These are phyloP conservation scores for Rhizopus delemar DNA, from an alignment of 371 early-diverging fungal genomes.

Conservation along the genomic window DNA sequence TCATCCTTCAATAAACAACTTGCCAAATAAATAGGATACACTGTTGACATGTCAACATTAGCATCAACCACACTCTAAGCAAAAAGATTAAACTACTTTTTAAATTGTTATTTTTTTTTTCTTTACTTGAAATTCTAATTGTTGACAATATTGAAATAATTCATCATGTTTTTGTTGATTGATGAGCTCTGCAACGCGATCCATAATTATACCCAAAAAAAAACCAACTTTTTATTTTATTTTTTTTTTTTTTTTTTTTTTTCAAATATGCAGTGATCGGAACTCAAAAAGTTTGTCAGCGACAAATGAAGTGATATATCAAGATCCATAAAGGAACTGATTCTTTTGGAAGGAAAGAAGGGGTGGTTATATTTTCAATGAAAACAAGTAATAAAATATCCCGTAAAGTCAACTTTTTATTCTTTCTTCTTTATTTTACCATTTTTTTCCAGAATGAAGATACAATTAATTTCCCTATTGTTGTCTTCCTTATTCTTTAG, in stretches of 20 bases:
- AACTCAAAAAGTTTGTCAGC: no score
- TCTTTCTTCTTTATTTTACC: neutral
- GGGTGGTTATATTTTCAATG: neutral
- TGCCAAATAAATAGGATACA: slow-evolving; percentile 32
- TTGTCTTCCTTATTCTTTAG: neutral
- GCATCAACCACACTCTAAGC: slow-evolving; percentile 15
- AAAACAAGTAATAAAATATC: no score
- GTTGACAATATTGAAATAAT: slow-evolving; percentile 28
- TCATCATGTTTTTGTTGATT: slow-evolving; percentile 14
- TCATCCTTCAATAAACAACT: slow-evolving; percentile 27
- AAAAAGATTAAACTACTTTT: no score
- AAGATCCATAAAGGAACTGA: neutral
- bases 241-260: no score
- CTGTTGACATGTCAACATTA: slow-evolving; percentile 11
- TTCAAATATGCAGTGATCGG: no score
- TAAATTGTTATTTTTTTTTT: no score
- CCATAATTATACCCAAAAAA: neutral
- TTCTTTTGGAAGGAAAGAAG: neutral
- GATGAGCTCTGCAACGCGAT: slow-evolving; percentile 7
- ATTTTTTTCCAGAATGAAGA: neutral
- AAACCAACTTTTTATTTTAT: no score
- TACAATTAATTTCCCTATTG: neutral
- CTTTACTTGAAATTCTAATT: slow-evolving; percentile 30
- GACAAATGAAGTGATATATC: neutral
- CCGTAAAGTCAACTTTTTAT: neutral